These are phyloP conservation scores for Lactarius psammicola DNA, from an alignment of 768 basidiomycete species.

Conservation along the genomic window DNA sequence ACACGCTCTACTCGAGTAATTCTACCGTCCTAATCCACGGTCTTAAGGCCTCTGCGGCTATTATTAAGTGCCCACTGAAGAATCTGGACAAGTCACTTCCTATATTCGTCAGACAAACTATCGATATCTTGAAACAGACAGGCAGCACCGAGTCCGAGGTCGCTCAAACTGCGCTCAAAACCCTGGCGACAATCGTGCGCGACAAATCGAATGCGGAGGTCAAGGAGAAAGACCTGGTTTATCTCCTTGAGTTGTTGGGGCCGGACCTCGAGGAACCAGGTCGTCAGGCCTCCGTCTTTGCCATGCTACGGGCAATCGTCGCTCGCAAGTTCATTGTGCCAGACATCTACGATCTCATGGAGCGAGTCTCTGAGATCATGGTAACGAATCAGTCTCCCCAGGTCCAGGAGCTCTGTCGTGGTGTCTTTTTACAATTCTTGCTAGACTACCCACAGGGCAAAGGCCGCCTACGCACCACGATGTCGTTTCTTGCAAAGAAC, in stretches of 20 bases:
- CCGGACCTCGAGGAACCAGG: slow-evolving; percentile 90
- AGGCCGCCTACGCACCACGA: slow-evolving; percentile 80
- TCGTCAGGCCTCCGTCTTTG: slow-evolving; percentile 83
- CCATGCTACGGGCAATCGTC: slow-evolving; percentile 87
- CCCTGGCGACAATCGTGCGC: slow-evolving; percentile 85
- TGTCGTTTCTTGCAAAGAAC: slow-evolving; percentile 91
- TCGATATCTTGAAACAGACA: slow-evolving; percentile 75
- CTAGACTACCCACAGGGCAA: slow-evolving; percentile 97
- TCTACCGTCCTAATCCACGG: slow-evolving; percentile 71
- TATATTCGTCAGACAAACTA: slow-evolving; percentile 78
- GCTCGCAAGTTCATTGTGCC: slow-evolving; percentile 89
- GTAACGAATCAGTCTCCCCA: slow-evolving; percentile 90
- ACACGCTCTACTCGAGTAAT: slow-evolving; percentile 84
- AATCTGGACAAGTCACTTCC: slow-evolving; percentile 73
- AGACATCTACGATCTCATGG: slow-evolving; percentile 97
- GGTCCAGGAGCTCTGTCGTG: slow-evolving; percentile 89
- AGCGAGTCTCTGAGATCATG: slow-evolving; percentile 84
- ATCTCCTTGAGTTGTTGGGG: slow-evolving; percentile 77
- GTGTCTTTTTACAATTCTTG: slow-evolving; percentile 87
- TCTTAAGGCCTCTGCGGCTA: slow-evolving; percentile 74
- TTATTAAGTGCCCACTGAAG: slow-evolving; percentile 81
- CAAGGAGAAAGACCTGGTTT: slow-evolving; percentile 86
- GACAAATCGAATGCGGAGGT: slow-evolving; percentile 78
- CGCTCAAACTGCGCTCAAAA: slow-evolving; percentile 83
- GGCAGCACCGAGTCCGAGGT: slow-evolving; percentile 90